Evolutionary conservation across 441 rosid genomes (phyloP).

Genomic region (Croton setiger): DNA sequence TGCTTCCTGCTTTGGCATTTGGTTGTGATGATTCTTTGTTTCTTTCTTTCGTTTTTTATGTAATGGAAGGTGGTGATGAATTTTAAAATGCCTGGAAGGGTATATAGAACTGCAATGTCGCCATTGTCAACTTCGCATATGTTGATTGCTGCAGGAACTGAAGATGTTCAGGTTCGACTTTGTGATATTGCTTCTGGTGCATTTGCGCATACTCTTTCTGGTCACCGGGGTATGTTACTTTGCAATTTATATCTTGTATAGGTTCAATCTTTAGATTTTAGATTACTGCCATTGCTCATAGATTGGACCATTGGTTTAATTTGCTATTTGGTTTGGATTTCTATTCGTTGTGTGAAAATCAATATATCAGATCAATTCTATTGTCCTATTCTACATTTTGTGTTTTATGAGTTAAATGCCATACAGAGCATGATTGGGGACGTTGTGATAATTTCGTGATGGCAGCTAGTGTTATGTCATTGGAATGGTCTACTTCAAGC

Average conservation of each 20-base stretch:
- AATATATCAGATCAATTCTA: neutral
- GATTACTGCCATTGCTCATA: neutral
- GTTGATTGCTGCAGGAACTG: conserved; percentile 89
- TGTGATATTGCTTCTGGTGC: conserved; percentile 95
- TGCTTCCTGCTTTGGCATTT: neutral
- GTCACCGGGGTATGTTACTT: conserved; percentile 75
- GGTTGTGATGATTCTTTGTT: conserved; percentile 10
- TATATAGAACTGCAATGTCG: conserved; percentile 89
- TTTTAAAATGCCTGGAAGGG: conserved; percentile 92
- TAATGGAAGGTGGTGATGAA: conserved; percentile 57
- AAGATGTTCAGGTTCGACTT: conserved; percentile 95
- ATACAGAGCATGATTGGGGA: neutral
- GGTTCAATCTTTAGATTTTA: too few species aligned
- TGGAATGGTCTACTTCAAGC: conserved; percentile 91
- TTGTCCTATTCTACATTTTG: neutral
- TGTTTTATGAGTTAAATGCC: neutral
- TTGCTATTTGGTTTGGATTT: neutral
- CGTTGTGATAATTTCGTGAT: conserved; percentile 26
- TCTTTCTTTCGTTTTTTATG: neutral
- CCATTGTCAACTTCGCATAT: conserved; percentile 79
- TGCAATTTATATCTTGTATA: neutral
- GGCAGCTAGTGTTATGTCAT: conserved; percentile 89
- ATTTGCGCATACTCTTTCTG: conserved; percentile 83
- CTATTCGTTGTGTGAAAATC: neutral
- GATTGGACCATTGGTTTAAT: neutral